Percentiles rank a stretch among this genome's conserved stretches.
Evolutionary conservation across 495 filamentous ascomycete species (phyloP).

Genomic region (Bryoglossum gracile): DNA sequence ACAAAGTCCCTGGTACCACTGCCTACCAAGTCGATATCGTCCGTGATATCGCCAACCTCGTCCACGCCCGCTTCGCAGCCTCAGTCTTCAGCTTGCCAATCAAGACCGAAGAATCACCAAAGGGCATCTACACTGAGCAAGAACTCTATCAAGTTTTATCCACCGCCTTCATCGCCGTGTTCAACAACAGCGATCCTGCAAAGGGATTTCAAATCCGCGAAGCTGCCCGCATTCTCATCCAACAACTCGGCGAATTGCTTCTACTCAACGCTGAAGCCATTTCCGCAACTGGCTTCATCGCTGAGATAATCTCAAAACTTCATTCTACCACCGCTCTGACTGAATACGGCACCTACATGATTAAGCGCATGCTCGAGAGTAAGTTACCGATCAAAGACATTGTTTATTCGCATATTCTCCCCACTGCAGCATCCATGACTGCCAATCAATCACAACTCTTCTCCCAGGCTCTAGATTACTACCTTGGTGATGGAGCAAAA

Average conservation of each 20-base stretch:
- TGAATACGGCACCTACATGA: slow-evolving; percentile 61
- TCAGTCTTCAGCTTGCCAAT: slow-evolving; percentile 67
- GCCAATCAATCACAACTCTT: slow-evolving; percentile 70
- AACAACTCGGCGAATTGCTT: slow-evolving; percentile 55
- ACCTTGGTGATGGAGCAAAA: slow-evolving; percentile 48
- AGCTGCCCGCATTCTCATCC: slow-evolving; percentile 52
- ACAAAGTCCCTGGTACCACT: slow-evolving; percentile 35
- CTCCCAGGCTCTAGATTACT: slow-evolving; percentile 74
- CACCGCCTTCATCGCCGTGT: slow-evolving; percentile 51
- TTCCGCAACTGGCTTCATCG: slow-evolving; percentile 46
- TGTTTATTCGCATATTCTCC: slow-evolving; percentile 42
- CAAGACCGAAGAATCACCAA: slow-evolving; percentile 58
- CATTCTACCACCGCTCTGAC: slow-evolving; percentile 46
- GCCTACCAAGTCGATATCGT: slow-evolving; percentile 64
- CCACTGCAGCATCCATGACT: slow-evolving; percentile 38
- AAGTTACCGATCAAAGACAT: slow-evolving; percentile 61
- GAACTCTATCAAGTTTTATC: slow-evolving; percentile 73
- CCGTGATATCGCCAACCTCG: slow-evolving; percentile 68
- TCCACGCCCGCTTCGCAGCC: slow-evolving; percentile 64
- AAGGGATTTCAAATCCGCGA: slow-evolving; percentile 51
- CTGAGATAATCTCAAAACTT: slow-evolving; percentile 39
- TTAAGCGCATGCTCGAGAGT: slow-evolving; percentile 60
- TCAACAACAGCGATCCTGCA: slow-evolving; percentile 40
- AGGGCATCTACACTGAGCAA: slow-evolving; percentile 68
- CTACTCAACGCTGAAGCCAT: slow-evolving; percentile 60